Base-by-base conservation (phyloP, 192 early-diverging fungal species). In the Rhizophagus sp. region DNA sequence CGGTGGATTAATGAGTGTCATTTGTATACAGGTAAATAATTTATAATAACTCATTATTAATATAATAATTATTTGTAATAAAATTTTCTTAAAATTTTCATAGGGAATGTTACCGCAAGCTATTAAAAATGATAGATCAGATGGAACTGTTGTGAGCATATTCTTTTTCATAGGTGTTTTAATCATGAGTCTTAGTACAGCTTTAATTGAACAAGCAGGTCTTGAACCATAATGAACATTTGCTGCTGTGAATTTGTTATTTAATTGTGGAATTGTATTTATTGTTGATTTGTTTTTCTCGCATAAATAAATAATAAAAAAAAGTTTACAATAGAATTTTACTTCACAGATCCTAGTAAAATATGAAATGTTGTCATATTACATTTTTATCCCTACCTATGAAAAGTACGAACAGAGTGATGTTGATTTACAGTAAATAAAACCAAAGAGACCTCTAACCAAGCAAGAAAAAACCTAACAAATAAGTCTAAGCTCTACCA, bases 81-180 rank as follows among this genome's bases (percentile, higher is more conserved):
- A n/a, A 25, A 11, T 36, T 41, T 62, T n/a, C 34, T 44, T 30
- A 13, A 64, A 34, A 10, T 65, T 64, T 4, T 17, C 65, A 64
- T 25, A 76, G 75, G 75, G 75, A 27, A 65, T 76, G 62, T 36
- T 76, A 13, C 75, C 75, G 27, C 75, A 76, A 76, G 75, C 75
- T 2, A 76, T 76, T 15, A 76, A 76, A 44, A 25, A 76, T 64
- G 75, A 76, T 27, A 76, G 1, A 24, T 65, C 61, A 19, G 25
- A 64, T 64, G 75, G 75, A 5, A 7, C 15, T 15, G 2, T 41
- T 7, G 62, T 65, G 11, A 66, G 9, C 62, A 27, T 44, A 12
- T 76, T 76, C 75, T 76, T 76, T 76, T 76, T 76, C 15, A 19
- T 76, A 9, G 75, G 75, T 24, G 62, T 76, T 10, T 44, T 76